Conservation (phyloP, 768 basidiomycete genomes). For the Kwoniella bestiolae region DNA sequence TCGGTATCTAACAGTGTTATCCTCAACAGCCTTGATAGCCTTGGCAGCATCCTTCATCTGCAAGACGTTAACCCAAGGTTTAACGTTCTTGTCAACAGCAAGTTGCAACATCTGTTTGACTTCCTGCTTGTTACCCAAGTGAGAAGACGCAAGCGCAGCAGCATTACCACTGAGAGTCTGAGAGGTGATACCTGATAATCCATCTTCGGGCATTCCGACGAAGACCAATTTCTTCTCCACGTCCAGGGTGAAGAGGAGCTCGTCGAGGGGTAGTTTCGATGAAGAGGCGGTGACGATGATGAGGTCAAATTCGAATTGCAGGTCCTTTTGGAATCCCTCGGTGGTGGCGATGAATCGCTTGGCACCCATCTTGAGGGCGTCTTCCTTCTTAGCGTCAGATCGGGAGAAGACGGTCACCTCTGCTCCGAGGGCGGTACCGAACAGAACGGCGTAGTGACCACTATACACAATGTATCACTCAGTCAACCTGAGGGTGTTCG, state of each 20-base stretch:
- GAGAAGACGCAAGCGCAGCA: constrained; percentile 53
- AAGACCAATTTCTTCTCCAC: constrained; percentile 66
- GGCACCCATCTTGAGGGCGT: constrained; percentile 63
- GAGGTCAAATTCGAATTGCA: constrained; percentile 58
- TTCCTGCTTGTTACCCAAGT: constrained; percentile 67
- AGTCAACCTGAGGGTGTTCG: too few relatives aligned
- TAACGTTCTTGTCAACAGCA: constrained; percentile 65
- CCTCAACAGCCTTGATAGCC: constrained; percentile 63
- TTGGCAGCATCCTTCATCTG: constrained; percentile 64
- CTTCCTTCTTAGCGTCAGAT: constrained; percentile 64
- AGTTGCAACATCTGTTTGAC: constrained; percentile 67
- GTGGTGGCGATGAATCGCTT: constrained; percentile 63
- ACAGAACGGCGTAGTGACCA: constrained; percentile 59
- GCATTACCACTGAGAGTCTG: constrained; percentile 57
- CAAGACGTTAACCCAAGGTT: constrained; percentile 63
- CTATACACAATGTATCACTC: too few relatives aligned
- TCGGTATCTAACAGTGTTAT: constrained; percentile 64
- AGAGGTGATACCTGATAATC: constrained; percentile 59
- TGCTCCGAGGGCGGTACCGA: constrained; percentile 65
- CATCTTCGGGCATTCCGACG: constrained; percentile 65
- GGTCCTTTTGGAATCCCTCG: constrained; percentile 48
- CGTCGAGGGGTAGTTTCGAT: constrained; percentile 60
- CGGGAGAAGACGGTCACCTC: constrained; percentile 69
- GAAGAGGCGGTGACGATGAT: constrained; percentile 61
- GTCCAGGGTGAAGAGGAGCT: constrained; percentile 64